phyloP scores from a whole-genome alignment of 2,329 filamentous ascomycete species.

The Neodidymelliopsis sp. region DNA sequence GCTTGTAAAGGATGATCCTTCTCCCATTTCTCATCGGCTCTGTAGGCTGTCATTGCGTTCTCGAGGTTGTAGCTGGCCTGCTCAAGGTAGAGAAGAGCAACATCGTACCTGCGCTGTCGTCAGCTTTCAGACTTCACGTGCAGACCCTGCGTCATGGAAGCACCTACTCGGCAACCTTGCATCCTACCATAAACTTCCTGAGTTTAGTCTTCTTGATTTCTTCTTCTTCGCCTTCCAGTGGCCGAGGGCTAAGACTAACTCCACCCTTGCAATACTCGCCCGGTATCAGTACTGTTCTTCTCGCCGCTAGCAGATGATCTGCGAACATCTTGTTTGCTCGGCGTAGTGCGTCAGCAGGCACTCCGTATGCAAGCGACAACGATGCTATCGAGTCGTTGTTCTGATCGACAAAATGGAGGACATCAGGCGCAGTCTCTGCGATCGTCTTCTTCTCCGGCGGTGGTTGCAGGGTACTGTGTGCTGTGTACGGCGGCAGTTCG shows the following conservation, averaged over 20 bases:
- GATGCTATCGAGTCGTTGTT: constrained; percentile 71
- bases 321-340: constrained; percentile 73
- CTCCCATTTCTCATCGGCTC: constrained; percentile 80
- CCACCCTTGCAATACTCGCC: constrained; percentile 72
- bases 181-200: constrained; percentile 78
- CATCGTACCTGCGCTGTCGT: constrained; percentile 62
- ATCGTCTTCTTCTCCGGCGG: constrained; percentile 40
- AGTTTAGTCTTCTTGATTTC: constrained; percentile 74
- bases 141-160: background rate
- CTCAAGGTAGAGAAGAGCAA: constrained; percentile 77
- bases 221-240: constrained; percentile 77
- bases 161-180: constrained; percentile 77
- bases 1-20: constrained; percentile 67
- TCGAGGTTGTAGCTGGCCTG: constrained; percentile 72
- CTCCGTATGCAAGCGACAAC: constrained; percentile 74
- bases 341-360: constrained; percentile 69
- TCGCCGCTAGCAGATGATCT: constrained; percentile 74
- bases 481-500: constrained; percentile 55
- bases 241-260: constrained; percentile 72
- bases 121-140: background rate
- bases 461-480: constrained; percentile 37
- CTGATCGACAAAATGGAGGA: constrained; percentile 77
- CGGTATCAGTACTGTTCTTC: constrained; percentile 75
- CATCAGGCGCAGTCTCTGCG: constrained; percentile 63
- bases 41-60: constrained; percentile 68